phyloP scores from a whole-genome alignment of 495 filamentous ascomycete genomes.

The Geoglossum glabrum region DNA sequence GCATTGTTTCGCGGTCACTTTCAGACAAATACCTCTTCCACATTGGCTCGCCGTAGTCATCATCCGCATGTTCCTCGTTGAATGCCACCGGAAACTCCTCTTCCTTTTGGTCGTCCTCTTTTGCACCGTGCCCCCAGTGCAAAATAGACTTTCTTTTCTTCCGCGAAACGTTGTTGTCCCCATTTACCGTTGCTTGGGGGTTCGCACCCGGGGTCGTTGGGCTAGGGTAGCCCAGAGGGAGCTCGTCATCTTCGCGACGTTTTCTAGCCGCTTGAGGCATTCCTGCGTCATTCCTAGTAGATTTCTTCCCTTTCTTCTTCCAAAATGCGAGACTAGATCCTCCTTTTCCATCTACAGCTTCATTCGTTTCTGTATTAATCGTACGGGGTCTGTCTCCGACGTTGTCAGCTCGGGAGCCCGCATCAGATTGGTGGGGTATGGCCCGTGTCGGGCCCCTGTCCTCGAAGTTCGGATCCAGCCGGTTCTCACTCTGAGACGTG shows the following conservation, averaged over 20 bases:
- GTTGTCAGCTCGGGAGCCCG: neutral
- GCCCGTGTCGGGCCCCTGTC: neutral
- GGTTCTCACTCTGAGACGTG: neutral
- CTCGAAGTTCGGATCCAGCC: neutral
- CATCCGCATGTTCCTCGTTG: conserved; percentile 40
- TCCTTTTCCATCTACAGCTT: neutral
- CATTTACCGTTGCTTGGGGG: conserved; percentile 9
- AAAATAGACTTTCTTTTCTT: conserved; percentile 22
- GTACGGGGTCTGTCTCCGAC: neutral
- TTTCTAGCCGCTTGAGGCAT: conserved; percentile 23
- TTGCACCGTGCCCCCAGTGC: conserved; percentile 6
- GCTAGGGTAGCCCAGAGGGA: conserved; percentile 16
- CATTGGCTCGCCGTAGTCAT: conserved; percentile 43
- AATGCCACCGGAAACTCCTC: conserved; percentile 52
- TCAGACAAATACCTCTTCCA: conserved; percentile 71
- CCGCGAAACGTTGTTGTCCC: conserved; percentile 1
- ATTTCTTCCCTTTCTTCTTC: conserved; percentile 10
- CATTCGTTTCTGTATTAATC: neutral
- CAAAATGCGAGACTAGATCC: conserved; percentile 10
- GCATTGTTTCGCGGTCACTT: conserved; percentile 71
- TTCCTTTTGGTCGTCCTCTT: conserved; percentile 10
- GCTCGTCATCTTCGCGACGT: conserved; percentile 22
- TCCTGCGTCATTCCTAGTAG: conserved; percentile 15
- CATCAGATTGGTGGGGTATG: neutral
- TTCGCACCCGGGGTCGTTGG: conserved; percentile 9